Percentiles rank a stretch among this genome's conserved stretches.
Conservation (phyloP, 2,329 filamentous ascomycete species). For the Samsoniella hepiali region DNA sequence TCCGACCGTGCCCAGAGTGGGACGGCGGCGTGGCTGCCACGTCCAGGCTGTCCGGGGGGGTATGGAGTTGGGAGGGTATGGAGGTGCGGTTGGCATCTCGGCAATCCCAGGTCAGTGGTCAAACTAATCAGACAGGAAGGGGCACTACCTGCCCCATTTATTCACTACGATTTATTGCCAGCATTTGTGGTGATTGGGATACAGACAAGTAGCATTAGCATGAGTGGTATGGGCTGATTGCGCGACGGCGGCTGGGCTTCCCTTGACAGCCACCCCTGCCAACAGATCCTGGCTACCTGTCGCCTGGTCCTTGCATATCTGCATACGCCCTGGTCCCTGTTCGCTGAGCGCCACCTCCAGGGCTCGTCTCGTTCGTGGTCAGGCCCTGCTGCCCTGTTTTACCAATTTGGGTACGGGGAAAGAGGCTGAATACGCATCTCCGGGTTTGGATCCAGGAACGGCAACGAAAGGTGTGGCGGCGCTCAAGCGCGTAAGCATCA, state of each 20-base stretch:
- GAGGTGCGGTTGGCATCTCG: background rate
- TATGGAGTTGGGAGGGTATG: background rate
- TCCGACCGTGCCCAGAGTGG: conserved; percentile 17
- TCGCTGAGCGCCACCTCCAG: background rate
- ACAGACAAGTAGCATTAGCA: background rate
- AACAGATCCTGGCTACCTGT: background rate
- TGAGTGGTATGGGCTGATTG: conserved; percentile 10
- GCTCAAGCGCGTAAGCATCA: background rate
- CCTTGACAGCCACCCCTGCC: background rate
- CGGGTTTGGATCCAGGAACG: background rate
- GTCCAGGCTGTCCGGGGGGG: background rate
- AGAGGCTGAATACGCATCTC: background rate
- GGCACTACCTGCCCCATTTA: background rate
- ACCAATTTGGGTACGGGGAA: background rate
- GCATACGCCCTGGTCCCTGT: conserved; percentile 8
- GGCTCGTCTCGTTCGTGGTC: background rate
- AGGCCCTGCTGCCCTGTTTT: conserved; percentile 6
- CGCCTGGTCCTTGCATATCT: conserved; percentile 11
- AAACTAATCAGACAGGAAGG: background rate
- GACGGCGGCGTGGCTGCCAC: conserved; percentile 16
- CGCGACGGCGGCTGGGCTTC: conserved; percentile 1
- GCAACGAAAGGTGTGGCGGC: background rate
- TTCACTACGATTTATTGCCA: background rate
- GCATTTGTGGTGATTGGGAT: background rate
- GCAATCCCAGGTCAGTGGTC: background rate